Evolutionary conservation across 306 rosid species (phyloP).

Genomic region (Herpetospermum pedunculosum): DNA sequence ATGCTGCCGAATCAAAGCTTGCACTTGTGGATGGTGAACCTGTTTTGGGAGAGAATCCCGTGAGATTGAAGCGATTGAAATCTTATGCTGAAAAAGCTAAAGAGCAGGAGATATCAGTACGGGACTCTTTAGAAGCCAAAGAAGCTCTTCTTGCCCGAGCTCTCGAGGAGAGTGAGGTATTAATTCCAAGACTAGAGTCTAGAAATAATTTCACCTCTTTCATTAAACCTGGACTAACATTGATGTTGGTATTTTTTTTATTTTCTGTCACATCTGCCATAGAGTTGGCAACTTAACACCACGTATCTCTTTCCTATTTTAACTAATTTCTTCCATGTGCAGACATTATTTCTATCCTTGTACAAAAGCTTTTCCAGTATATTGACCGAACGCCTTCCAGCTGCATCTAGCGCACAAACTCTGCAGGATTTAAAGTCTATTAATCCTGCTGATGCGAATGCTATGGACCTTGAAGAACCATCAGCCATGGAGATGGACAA

Average conservation of each 20-base stretch:
- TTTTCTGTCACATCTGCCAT: neutral
- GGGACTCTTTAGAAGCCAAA: constrained; percentile 85
- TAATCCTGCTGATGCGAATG: constrained; percentile 45
- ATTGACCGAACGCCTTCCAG: constrained; percentile 74
- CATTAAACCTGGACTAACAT: neutral
- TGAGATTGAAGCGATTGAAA: constrained; percentile 66
- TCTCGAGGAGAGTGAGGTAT: constrained; percentile 85
- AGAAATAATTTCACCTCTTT: neutral
- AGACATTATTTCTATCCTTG: constrained; percentile 70
- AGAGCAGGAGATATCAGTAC: constrained; percentile 59
- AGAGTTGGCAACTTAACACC: neutral
- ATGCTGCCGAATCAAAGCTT: constrained; percentile 70
- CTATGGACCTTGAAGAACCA: constrained; percentile 64
- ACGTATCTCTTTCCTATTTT: no score
- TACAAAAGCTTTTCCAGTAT: constrained; percentile 62
- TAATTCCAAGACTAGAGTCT: neutral
- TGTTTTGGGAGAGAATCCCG: constrained; percentile 86
- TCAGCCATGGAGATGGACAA: constrained; percentile 75
- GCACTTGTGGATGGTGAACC: constrained; percentile 89
- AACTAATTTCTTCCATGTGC: constrained; percentile 15
- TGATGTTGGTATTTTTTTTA: neutral
- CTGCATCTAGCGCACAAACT: constrained; percentile 43
- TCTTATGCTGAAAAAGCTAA: constrained; percentile 57
- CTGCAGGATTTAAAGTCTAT: constrained; percentile 50
- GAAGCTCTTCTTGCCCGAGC: constrained; percentile 90